phyloP scores from a whole-genome alignment of 768 basidiomycete species.

The Jaapia argillacea region DNA sequence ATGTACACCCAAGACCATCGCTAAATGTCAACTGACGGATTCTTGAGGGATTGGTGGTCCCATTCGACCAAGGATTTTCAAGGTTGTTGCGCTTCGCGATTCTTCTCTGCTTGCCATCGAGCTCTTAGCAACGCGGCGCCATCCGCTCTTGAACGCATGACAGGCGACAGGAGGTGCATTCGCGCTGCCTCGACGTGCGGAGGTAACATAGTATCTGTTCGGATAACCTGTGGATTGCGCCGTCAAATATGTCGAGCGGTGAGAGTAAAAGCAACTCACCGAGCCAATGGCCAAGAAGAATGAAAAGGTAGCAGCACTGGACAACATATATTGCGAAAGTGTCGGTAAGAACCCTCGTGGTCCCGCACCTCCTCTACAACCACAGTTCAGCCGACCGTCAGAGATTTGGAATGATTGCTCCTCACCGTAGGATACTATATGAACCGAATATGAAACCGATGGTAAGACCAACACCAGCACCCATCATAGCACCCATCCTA shows the following conservation, averaged over 20 bases:
- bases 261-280: conserved; percentile 31
- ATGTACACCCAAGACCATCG: too few species aligned
- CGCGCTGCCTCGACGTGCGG: conserved; percentile 57
- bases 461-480: conserved; percentile 87
- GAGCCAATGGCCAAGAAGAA: conserved; percentile 96
- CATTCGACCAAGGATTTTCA: background rate
- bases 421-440: conserved; percentile 84
- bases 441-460: conserved; percentile 97
- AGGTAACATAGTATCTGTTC: conserved; percentile 59
- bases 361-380: conserved; percentile 72
- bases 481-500: conserved; percentile 91
- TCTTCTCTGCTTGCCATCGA: conserved; percentile 61
- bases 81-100: background rate
- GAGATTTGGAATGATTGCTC: background rate
- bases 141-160: conserved; percentile 55
- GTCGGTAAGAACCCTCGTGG: conserved; percentile 86
- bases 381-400: conserved; percentile 1
- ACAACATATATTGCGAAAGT: conserved; percentile 96
- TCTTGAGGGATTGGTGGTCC: too few species aligned
- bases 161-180: conserved; percentile 43
- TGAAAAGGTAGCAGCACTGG: conserved; percentile 93
- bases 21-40: too few species aligned
- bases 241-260: background rate
- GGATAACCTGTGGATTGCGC: conserved; percentile 59
- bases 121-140: conserved; percentile 63